These are phyloP conservation scores for Pachyrhizus erosus DNA, from an alignment of 306 rosid genomes.

Conservation along the genomic window DNA sequence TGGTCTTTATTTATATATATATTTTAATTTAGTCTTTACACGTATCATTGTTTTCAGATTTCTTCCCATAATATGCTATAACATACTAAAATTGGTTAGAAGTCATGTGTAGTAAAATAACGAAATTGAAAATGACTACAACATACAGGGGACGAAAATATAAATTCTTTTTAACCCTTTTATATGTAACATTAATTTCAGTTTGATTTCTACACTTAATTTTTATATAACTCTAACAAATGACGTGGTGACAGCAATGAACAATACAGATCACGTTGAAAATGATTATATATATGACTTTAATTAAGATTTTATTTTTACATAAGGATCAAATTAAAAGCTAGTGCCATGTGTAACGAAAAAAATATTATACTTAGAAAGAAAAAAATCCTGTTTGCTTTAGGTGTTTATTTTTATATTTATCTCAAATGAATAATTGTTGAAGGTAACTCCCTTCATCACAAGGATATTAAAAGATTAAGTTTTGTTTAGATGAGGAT, in stretches of 20 bases:
- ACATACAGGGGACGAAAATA: not conserved
- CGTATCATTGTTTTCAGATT: not conserved
- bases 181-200: not conserved
- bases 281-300: not conserved
- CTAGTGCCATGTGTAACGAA: not conserved
- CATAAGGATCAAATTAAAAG: not conserved
- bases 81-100: not conserved
- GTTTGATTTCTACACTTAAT: not conserved
- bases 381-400: not conserved
- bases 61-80: not conserved
- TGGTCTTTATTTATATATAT: not conserved
- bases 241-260: not conserved
- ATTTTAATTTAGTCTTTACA: not conserved
- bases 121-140: not conserved
- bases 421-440: not conserved
- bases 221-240: not conserved
- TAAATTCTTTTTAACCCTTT: not conserved
- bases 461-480: constrained; percentile 29
- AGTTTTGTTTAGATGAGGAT: constrained; percentile 40
- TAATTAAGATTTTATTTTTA: not conserved
- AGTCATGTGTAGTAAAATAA: not conserved
- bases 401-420: not conserved
- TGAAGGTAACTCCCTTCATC: constrained; percentile 19
- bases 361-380: not conserved
- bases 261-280: not conserved